Evolutionary conservation across 768 basidiomycete genomes (phyloP), one percentile per base, ranked within the genome.

Genomic region (Neoboletus subvelutipes): DNA sequence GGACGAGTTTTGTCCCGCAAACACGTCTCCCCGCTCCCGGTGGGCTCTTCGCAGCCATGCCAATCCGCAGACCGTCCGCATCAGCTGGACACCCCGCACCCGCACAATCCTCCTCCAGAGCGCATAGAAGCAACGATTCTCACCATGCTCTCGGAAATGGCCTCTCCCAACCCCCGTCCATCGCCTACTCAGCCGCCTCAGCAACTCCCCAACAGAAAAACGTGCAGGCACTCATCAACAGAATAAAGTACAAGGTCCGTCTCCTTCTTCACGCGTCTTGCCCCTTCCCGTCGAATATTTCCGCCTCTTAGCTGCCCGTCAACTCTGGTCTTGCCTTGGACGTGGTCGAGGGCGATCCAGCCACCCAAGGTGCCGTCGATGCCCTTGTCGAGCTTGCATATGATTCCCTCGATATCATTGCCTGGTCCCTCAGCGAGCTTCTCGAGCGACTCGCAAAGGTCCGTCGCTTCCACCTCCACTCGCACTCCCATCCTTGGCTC

Each of bases 401-500:
- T 53, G 88, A 91, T 61, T 86, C 88, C 11, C 71, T 94, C 56
- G 86, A 92, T 67, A 83, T 90, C 62, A 92, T 96, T 49, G 86
- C 86, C 1, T 87, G 84, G 77, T 84, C 85, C 6, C 75, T 97
- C 45, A 83, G 85, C 53, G 88, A 91, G 63, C 79, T 90, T 26
- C 72, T 95, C 41, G 92, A 95, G 61, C 83, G 85, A 39, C 73
- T 95, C 34, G 80, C 85, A 52, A 90, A 86, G 79, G 93, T 92
- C 66, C 58, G 71, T 63, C 68, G 52, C 29, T 29, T 41, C 20
- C n/a, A 17, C 41, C 22, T 26, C 39, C 54, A 28, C 52, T 50
- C 57, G 10, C 4, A 45, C 26, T 28, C 42, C 17, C 41, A 45
- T 42, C 29, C 26, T 12, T 42, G 47, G 29, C 64, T 65, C 61